phyloP scores from a whole-genome alignment of 768 basidiomycete genomes.

The Termitomyces sp. region DNA sequence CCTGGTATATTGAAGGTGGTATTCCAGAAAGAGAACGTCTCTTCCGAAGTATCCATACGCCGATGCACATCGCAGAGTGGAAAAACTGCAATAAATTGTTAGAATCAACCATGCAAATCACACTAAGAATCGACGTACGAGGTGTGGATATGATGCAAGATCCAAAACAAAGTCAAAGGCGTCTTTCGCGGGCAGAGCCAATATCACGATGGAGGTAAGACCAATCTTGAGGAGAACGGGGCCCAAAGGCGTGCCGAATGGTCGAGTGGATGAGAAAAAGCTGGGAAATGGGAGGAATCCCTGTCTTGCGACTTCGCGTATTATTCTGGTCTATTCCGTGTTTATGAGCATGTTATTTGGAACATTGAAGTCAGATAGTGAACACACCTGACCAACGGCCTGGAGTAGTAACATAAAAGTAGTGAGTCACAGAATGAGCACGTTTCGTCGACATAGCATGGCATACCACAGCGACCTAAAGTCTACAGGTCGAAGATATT shows the following conservation, averaged over 20 bases:
- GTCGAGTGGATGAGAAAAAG: slow-evolving; percentile 45
- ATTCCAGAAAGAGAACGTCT: slow-evolving; percentile 18
- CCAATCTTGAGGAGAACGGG: slow-evolving; percentile 37
- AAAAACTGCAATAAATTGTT: slow-evolving; percentile 25
- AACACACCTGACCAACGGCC: slow-evolving; percentile 26
- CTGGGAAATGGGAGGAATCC: slow-evolving; percentile 46
- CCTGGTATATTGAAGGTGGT: slow-evolving; percentile 22
- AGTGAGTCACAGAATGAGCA: background rate
- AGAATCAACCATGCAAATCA: slow-evolving; percentile 21
- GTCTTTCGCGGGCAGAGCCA: slow-evolving; percentile 33
- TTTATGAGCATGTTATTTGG: too few species aligned
- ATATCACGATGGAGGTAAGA: slow-evolving; percentile 38
- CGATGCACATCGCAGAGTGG: slow-evolving; percentile 25
- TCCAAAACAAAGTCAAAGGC: slow-evolving; percentile 37
- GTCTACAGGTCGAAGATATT: background rate
- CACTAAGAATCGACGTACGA: slow-evolving; percentile 20
- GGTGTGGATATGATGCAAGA: slow-evolving; percentile 34
- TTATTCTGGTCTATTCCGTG: slow-evolving; percentile 32
- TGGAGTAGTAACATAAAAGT: background rate
- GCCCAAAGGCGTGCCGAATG: slow-evolving; percentile 46
- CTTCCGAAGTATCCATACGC: slow-evolving; percentile 28
- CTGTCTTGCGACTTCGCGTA: slow-evolving; percentile 51
- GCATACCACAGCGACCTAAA: background rate
- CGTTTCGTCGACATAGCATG: background rate
- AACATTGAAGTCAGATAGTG: background rate